Conservation (phyloP, 306 rosid species). For the Sindora glabra region DNA sequence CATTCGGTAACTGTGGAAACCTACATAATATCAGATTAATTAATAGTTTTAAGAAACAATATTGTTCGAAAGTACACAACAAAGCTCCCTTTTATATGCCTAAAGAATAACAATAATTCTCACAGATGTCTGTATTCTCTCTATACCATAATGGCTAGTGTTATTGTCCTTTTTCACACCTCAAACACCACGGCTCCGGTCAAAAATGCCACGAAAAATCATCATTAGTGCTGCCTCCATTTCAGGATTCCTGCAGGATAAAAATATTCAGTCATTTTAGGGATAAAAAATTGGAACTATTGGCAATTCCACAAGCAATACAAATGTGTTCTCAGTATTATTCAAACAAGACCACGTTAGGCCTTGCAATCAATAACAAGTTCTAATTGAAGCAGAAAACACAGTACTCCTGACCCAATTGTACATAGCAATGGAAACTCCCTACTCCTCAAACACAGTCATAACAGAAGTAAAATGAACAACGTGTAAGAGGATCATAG, state of each 20-base stretch:
- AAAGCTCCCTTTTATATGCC: background rate
- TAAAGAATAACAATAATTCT: background rate
- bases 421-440: background rate
- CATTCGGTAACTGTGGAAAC: background rate
- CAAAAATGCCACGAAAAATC: slow-evolving; percentile 10
- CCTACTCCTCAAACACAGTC: background rate
- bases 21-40: background rate
- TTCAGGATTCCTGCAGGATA: slow-evolving; percentile 24
- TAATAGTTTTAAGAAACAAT: background rate
- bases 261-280: background rate
- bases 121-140: background rate
- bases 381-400: background rate
- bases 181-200: slow-evolving; percentile 10
- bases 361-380: background rate
- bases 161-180: background rate
- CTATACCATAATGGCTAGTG: background rate
- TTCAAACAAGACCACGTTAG: background rate
- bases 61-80: background rate
- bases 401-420: background rate
- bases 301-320: background rate
- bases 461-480: background rate
- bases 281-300: background rate
- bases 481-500: background rate
- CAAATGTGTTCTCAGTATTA: background rate
- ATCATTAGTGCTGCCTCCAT: background rate